Evolutionary conservation across 169 alveolate species (phyloP), one percentile per base, ranked within the genome.

Genomic region (Babesia divergens): DNA sequence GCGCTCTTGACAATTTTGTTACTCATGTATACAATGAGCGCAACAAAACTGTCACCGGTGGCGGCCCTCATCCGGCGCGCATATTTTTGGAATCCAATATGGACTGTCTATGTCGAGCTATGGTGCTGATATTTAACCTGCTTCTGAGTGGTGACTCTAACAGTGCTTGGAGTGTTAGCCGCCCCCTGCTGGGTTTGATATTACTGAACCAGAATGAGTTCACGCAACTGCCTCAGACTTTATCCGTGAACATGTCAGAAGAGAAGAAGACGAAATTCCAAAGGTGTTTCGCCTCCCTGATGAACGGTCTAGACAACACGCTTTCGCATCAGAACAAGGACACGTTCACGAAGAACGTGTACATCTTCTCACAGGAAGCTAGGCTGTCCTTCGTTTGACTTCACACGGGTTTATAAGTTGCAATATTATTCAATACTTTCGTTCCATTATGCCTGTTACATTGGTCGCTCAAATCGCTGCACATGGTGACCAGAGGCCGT

Each of bases 141-240:
- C 77, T 79, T 14, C 37, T 68, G 52, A 67, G 87, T 24, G 96
- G 96, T 44, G 95, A 92, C 49, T 89, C 91, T 64, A 85, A 91
- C 42, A 76, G 91, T 51, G 90, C 96, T 40, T 94, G 97, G 97
- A 84, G 94, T 51, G 83, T 94, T 72, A 92, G 96, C 31, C 82
- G 96, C 31, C 96, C 97, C n/a, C 71, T 94, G 34, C 82, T 94
- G 65, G 97, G 96, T 4, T 70, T 94, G 79, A 93, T 94, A 37
- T 75, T 94, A 37, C 85, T 94, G 60, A 89, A 84, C 77, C 79
- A 85, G 31, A 76, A 75, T 55, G 94, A 89, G 29, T 91, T 84
- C 65, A 75, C 80, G 58, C 76, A 86, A 51, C 81, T 91, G n/a
- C 95, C 89, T 20, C 92, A 90, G 54, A 85, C 76, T 28, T 70